A percentile compares a stretch with the other conserved stretches of the same genome.
phyloP scores from a whole-genome alignment of 805 yeast species.

The Myxozyma neglecta region DNA sequence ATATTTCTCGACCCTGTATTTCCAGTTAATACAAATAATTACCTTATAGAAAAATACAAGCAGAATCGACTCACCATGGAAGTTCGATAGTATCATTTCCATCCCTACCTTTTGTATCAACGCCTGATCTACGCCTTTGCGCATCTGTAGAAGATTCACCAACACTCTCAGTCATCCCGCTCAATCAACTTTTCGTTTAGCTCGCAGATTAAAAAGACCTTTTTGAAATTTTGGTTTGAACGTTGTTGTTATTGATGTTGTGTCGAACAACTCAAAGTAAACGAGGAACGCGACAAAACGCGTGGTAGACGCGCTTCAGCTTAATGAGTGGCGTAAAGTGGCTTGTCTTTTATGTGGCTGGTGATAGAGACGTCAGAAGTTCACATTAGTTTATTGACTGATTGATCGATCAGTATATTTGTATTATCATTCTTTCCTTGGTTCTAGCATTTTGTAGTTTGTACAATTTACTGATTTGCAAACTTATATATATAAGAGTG shows the following conservation, averaged over 20 bases:
- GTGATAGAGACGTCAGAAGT: too few relatives aligned
- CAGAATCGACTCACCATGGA: constrained; percentile 13
- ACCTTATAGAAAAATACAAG: background rate
- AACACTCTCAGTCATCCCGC: background rate
- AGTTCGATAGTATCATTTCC: constrained; percentile 9
- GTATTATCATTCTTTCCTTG: too few relatives aligned
- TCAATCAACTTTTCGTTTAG: background rate
- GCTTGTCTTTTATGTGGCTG: background rate
- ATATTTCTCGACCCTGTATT: constrained; percentile 87
- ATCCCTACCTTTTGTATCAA: background rate
- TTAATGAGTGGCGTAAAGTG: background rate
- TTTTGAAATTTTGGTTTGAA: background rate
- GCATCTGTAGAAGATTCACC: constrained; percentile 1
- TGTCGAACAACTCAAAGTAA: background rate
- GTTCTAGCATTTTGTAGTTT: too few relatives aligned
- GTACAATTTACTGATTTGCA: too few relatives aligned
- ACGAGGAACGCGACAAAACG: constrained; percentile 1
- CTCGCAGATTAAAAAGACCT: background rate
- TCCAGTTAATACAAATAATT: background rate
- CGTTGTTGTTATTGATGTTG: too few relatives aligned
- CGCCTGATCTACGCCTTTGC: background rate
- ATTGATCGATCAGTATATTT: too few relatives aligned
- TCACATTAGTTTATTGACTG: too few relatives aligned
- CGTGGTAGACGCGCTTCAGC: background rate
- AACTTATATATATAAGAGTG: too few relatives aligned